These are phyloP conservation scores for Paecilomyces niveus DNA, from an alignment of 2,329 filamentous ascomycete genomes.

Conservation along the genomic window DNA sequence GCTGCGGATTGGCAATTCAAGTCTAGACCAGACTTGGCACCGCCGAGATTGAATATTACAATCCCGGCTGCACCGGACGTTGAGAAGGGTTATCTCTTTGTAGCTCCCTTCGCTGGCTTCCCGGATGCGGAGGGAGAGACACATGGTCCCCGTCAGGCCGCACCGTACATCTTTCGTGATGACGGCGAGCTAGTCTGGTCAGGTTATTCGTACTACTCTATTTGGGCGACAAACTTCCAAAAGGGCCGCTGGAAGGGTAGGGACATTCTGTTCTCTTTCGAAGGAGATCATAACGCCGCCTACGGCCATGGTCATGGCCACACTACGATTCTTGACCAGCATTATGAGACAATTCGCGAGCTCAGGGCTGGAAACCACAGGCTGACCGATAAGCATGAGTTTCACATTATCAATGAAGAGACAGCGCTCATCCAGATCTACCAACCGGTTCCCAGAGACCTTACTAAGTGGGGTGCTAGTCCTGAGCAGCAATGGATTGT, in stretches of 20 bases:
- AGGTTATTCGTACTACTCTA: conserved; percentile 46
- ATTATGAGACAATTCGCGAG: conserved; percentile 49
- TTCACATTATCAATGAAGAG: conserved; percentile 46
- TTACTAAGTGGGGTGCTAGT: conserved; percentile 41
- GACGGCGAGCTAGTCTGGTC: conserved; percentile 53
- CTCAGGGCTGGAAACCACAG: conserved; percentile 44
- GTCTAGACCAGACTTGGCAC: conserved; percentile 10
- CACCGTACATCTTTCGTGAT: conserved; percentile 50
- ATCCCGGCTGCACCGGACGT: conserved; percentile 6
- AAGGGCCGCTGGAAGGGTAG: conserved; percentile 42
- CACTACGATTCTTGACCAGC: conserved; percentile 46
- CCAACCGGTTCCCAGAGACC: conserved; percentile 42
- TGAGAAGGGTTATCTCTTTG: conserved; percentile 7
- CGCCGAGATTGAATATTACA: conserved; percentile 16
- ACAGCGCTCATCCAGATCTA: conserved; percentile 50
- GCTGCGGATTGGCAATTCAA: background rate
- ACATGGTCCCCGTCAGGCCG: conserved; percentile 45
- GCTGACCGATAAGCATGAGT: conserved; percentile 50
- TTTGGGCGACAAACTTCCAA: conserved; percentile 49
- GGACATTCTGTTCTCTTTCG: conserved; percentile 48
- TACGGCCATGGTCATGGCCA: conserved; percentile 52
- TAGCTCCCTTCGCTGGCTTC: conserved; percentile 1
- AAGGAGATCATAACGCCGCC: conserved; percentile 45
- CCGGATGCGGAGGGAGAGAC: background rate
- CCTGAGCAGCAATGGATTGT: conserved; percentile 50